phyloP scores from a whole-genome alignment of 1,284 basidiomycete species.

The Trichosporon sp. region DNA sequence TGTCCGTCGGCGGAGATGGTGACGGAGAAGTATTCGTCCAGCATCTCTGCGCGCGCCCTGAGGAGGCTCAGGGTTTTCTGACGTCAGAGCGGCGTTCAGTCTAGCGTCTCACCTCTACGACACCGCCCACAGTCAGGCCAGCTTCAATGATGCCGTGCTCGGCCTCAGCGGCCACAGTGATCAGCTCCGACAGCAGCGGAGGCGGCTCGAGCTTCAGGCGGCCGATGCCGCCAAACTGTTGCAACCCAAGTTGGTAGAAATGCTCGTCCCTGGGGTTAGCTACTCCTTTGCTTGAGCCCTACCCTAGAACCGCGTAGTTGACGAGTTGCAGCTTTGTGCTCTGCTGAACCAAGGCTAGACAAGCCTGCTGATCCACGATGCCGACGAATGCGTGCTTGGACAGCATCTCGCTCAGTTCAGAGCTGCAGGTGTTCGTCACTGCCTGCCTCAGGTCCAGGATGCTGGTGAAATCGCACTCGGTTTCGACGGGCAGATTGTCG shows the following conservation, averaged over 20 bases:
- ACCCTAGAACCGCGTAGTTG: constrained; percentile 78
- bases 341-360: constrained; percentile 79
- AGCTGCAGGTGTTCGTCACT: constrained; percentile 51
- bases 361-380: constrained; percentile 71
- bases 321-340: constrained; percentile 83
- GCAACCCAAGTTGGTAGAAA: constrained; percentile 87
- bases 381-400: constrained; percentile 89
- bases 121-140: constrained; percentile 51
- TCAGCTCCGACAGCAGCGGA: constrained; percentile 64
- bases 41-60: constrained; percentile 66
- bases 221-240: constrained; percentile 83
- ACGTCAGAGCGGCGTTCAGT: background rate
- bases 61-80: constrained; percentile 33
- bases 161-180: constrained; percentile 72
- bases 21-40: constrained; percentile 87
- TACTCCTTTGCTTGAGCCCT: constrained; percentile 32
- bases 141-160: constrained; percentile 53
- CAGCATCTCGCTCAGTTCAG: constrained; percentile 77
- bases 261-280: constrained; percentile 69
- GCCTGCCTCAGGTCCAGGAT: constrained; percentile 64
- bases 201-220: constrained; percentile 76
- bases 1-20: constrained; percentile 61
- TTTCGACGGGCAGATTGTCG: constrained; percentile 63
- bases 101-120: constrained; percentile 62
- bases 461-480: constrained; percentile 74